These are phyloP conservation scores for Talaromyces adpressus DNA, from an alignment of 495 filamentous ascomycete genomes.

Conservation along the genomic window DNA sequence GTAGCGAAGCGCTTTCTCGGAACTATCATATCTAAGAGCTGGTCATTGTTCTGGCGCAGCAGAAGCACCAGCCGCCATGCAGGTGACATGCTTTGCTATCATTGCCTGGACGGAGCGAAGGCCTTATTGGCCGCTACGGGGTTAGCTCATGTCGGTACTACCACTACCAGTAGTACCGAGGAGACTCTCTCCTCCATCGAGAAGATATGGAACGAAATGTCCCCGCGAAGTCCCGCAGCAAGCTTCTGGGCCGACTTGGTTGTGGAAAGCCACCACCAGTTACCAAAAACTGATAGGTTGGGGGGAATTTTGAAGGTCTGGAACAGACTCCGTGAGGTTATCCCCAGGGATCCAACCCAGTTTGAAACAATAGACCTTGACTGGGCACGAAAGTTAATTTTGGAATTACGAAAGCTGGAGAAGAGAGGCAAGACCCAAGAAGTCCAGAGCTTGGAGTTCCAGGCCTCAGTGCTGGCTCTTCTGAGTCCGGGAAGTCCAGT, in stretches of 20 bases:
- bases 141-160: neutral
- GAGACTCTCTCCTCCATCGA: neutral
- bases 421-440: neutral
- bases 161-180: too few relatives aligned
- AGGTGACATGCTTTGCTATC: neutral
- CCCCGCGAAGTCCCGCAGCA: neutral
- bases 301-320: neutral
- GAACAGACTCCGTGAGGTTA: neutral
- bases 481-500: neutral
- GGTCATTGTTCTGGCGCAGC: neutral
- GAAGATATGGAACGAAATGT: neutral
- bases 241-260: neutral
- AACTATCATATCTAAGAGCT: neutral
- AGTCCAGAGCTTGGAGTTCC: neutral
- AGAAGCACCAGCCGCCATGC: neutral
- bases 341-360: neutral
- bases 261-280: neutral
- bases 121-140: neutral
- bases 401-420: neutral
- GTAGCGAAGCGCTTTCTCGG: neutral
- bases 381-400: neutral
- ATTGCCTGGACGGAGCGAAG: neutral
- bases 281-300: neutral
- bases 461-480: neutral
- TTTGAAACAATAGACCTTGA: neutral